Percentiles rank a stretch among this genome's conserved stretches.
Conservation (phyloP, 2,329 filamentous ascomycete genomes). For the Curvularia spicifera region DNA sequence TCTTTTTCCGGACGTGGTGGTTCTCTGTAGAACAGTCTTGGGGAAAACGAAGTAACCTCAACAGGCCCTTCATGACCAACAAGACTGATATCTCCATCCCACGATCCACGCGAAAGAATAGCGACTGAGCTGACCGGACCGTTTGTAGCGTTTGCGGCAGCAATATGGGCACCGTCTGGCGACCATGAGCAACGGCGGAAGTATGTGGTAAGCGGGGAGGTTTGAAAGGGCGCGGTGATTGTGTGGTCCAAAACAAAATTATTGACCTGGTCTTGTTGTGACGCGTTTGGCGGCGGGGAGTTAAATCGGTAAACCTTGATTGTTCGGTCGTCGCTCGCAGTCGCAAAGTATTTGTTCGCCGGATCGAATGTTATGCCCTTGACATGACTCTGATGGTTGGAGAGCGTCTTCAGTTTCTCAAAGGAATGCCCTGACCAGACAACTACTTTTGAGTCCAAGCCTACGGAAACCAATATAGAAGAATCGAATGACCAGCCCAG, state of each 20-base stretch:
- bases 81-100: constrained; percentile 96
- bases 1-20: constrained; percentile 62
- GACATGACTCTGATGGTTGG: constrained; percentile 94
- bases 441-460: constrained; percentile 95
- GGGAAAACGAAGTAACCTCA: constrained; percentile 97
- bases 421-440: constrained; percentile 99
- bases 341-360: constrained; percentile 99
- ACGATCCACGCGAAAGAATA: constrained; percentile 88
- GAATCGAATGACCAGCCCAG: constrained; percentile 96
- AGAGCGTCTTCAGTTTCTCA: constrained; percentile 93
- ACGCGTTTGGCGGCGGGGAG: constrained; percentile 84
- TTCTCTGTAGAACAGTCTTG: constrained; percentile 80
- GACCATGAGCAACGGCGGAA: constrained; percentile 98
- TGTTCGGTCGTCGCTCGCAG: constrained; percentile 92
- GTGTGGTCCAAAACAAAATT: constrained; percentile 96
- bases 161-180: constrained; percentile 95
- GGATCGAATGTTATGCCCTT: constrained; percentile 99
- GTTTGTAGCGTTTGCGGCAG: constrained; percentile 95
- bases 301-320: constrained; percentile 98
- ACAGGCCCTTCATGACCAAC: constrained; percentile 97
- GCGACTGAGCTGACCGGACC: constrained; percentile 96
- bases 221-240: constrained; percentile 84
- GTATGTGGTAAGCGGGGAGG: constrained; percentile 93
- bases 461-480: constrained; percentile 93
- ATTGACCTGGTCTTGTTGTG: constrained; percentile 92